phyloP scores from a whole-genome alignment of 2,329 filamentous ascomycete genomes.

The Colletotrichum liriopes region DNA sequence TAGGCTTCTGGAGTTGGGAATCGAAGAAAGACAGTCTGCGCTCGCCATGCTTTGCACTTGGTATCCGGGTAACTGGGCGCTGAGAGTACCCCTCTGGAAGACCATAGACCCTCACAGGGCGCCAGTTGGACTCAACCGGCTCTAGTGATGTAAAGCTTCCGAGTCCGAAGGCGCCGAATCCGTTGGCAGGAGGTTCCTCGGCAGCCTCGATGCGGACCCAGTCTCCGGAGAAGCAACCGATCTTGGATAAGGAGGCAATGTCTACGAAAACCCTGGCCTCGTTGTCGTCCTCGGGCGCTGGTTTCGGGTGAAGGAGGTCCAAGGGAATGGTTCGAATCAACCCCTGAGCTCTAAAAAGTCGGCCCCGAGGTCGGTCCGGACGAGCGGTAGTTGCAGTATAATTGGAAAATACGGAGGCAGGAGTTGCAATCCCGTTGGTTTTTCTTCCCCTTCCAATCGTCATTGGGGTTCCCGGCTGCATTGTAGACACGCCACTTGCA shows the following conservation, averaged over 20 bases:
- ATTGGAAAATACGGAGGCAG: constrained; percentile 90
- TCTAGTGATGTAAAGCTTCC: constrained; percentile 75
- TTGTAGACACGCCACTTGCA: constrained; percentile 84
- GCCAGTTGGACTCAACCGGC: constrained; percentile 78
- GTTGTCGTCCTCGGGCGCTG: constrained; percentile 83
- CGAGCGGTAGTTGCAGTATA: constrained; percentile 89
- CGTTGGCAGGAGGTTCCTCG: constrained; percentile 80
- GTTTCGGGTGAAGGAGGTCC: constrained; percentile 88
- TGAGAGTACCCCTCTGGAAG: constrained; percentile 82
- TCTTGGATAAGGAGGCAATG: constrained; percentile 85
- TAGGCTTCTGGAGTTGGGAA: constrained; percentile 75
- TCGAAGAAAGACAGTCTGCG: constrained; percentile 76
- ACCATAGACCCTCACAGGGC: constrained; percentile 90
- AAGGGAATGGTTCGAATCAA: constrained; percentile 80
- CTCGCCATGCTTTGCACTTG: constrained; percentile 66
- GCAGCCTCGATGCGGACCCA: constrained; percentile 91
- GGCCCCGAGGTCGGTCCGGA: constrained; percentile 79
- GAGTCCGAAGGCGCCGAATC: constrained; percentile 77
- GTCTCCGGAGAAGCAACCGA: constrained; percentile 97
- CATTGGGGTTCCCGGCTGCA: constrained; percentile 86
- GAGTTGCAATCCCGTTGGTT: constrained; percentile 83
- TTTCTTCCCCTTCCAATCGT: constrained; percentile 76
- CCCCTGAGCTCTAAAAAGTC: constrained; percentile 87
- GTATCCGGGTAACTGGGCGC: constrained; percentile 73
- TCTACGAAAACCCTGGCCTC: constrained; percentile 93